These are phyloP conservation scores for Cryoendolithus antarcticus DNA, from an alignment of 2,329 filamentous ascomycete species.

Conservation along the genomic window DNA sequence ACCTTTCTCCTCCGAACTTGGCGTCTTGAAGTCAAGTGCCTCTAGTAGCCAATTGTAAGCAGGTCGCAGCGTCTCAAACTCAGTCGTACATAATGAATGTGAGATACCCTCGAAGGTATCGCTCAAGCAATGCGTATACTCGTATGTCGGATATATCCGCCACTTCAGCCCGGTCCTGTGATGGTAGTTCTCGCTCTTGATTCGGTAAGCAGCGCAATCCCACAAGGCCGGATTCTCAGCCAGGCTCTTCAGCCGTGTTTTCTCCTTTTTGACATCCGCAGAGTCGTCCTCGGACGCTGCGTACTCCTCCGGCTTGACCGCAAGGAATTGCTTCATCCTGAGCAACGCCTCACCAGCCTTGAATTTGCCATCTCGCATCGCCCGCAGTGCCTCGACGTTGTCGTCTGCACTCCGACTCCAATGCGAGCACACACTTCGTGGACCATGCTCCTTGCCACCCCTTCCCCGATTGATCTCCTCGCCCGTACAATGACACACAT, in stretches of 20 bases:
- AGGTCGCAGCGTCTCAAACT: conserved; percentile 72
- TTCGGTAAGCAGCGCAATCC: conserved; percentile 85
- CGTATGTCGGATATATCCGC: conserved; percentile 92
- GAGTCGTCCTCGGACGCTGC: conserved; percentile 20
- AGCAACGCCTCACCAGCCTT: conserved; percentile 71
- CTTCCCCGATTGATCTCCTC: conserved; percentile 77
- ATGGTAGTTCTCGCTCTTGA: conserved; percentile 61
- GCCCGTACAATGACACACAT: conserved; percentile 82
- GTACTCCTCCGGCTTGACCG: conserved; percentile 27
- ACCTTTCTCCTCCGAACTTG: conserved; percentile 36
- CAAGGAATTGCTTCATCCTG: conserved; percentile 85
- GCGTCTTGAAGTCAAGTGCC: conserved; percentile 68
- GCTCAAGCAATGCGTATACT: conserved; percentile 74
- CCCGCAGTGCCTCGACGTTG: conserved; percentile 71
- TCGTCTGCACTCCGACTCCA: conserved; percentile 62
- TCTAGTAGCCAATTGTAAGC: conserved; percentile 89
- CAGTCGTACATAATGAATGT: conserved; percentile 84
- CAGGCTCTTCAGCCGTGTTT: conserved; percentile 20
- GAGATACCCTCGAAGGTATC: conserved; percentile 89
- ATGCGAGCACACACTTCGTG: conserved; percentile 69
- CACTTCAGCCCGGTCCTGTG: conserved; percentile 71
- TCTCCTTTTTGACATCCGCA: conserved; percentile 21
- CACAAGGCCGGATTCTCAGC: conserved; percentile 90
- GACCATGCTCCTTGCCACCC: conserved; percentile 57
- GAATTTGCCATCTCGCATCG: conserved; percentile 87